Percentiles rank a stretch among this genome's conserved stretches.
These are phyloP conservation scores for Ascochyta fabae DNA, from an alignment of 2,329 filamentous ascomycete species.

Conservation along the genomic window DNA sequence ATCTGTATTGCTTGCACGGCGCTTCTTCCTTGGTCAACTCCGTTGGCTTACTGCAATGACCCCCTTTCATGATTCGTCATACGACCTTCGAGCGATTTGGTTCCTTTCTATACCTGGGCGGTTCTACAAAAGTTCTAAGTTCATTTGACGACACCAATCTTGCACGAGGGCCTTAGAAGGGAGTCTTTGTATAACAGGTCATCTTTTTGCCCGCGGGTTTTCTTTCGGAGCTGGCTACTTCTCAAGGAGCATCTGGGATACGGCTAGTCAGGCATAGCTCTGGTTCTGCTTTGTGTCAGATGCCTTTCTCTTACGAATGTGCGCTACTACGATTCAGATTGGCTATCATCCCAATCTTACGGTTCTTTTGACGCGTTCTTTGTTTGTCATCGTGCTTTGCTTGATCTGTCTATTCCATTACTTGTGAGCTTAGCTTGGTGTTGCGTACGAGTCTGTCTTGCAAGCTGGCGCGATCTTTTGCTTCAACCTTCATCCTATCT, in stretches of 20 bases:
- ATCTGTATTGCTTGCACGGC: conserved; percentile 45
- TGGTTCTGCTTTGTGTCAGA: conserved; percentile 42
- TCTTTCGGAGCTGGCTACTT: conserved; percentile 38
- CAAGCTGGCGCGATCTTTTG: not conserved
- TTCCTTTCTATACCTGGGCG: conserved; percentile 46
- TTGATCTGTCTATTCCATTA: conserved; percentile 26
- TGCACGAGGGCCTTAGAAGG: conserved; percentile 43
- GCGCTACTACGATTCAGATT: conserved; percentile 42
- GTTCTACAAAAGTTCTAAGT: conserved; percentile 49
- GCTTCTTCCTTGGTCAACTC: conserved; percentile 42
- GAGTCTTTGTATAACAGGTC: conserved; percentile 49
- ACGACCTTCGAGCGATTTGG: conserved; percentile 48
- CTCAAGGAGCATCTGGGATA: conserved; percentile 39
- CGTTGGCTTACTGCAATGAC: conserved; percentile 48
- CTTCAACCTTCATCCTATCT: not conserved
- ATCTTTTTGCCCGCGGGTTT: conserved; percentile 42
- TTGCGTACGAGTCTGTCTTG: conserved; percentile 6
- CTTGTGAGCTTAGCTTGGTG: conserved; percentile 15
- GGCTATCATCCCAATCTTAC: conserved; percentile 48
- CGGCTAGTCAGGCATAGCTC: conserved; percentile 46
- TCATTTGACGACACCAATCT: conserved; percentile 47
- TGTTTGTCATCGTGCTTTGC: conserved; percentile 30
- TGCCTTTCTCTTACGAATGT: conserved; percentile 37
- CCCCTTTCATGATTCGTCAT: conserved; percentile 45
- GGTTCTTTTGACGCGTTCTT: conserved; percentile 39